These are phyloP conservation scores for Alternaria ventricosa DNA, from an alignment of 2,329 filamentous ascomycete genomes.

Conservation along the genomic window DNA sequence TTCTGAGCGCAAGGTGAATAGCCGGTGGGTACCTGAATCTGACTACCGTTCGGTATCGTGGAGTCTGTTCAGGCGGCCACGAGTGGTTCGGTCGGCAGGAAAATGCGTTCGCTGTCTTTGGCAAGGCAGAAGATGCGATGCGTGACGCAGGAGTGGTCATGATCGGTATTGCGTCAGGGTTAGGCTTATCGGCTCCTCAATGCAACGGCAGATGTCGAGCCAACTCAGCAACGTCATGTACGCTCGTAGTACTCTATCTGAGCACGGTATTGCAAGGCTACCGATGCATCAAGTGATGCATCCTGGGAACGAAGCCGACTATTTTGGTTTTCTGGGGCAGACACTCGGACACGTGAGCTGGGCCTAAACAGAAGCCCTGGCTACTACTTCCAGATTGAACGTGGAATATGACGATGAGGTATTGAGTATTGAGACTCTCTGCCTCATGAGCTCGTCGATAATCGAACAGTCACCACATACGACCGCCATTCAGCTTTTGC, in stretches of 20 bases:
- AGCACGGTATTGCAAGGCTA: neutral
- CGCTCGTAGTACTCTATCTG: neutral
- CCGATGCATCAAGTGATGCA: neutral
- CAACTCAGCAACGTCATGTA: neutral
- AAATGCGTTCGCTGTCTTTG: neutral
- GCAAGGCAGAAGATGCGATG: neutral
- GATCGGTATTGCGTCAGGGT: neutral
- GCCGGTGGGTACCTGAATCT: constrained; percentile 22
- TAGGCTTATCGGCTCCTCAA: neutral
- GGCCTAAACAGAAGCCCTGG: neutral
- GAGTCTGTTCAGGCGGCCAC: neutral
- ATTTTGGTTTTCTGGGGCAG: neutral
- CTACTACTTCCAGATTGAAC: neutral
- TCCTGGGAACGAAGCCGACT: neutral
- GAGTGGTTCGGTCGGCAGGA: constrained; percentile 9
- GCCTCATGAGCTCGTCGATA: neutral
- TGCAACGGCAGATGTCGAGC: neutral
- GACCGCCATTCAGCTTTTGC: neutral
- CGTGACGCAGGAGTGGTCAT: neutral
- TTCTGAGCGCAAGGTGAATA: constrained; percentile 7
- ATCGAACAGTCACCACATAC: neutral
- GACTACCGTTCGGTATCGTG: constrained; percentile 3
- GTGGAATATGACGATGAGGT: neutral
- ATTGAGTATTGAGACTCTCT: neutral
- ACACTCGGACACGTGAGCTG: neutral